Evolutionary conservation across 805 yeast species (phyloP).

Genomic region (Lipomyces sp.): DNA sequence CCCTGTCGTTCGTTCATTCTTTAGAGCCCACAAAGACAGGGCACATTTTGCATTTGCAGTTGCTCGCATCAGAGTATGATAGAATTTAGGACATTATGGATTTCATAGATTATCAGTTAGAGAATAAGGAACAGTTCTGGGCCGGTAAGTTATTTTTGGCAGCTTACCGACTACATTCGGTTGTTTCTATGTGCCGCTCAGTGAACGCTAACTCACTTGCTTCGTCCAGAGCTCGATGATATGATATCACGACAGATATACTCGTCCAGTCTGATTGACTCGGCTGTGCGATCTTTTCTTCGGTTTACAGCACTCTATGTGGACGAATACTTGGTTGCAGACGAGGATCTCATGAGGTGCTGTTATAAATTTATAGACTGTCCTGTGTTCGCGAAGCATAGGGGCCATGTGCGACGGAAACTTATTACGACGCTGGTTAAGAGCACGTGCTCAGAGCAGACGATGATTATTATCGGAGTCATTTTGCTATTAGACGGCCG

Average conservation of each 20-base stretch:
- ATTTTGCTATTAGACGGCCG: slow-evolving; percentile 54
- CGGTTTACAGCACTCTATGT: slow-evolving; percentile 40
- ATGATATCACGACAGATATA: slow-evolving; percentile 54
- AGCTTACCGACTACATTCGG: neutral
- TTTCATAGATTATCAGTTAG: slow-evolving; percentile 42
- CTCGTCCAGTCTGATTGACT: slow-evolving; percentile 44
- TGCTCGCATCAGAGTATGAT: neutral
- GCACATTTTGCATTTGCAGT: neutral
- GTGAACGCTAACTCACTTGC: neutral
- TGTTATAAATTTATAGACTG: slow-evolving; percentile 54
- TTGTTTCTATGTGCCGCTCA: neutral
- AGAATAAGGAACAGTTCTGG: slow-evolving; percentile 44
- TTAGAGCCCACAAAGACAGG: neutral
- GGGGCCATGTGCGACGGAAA: slow-evolving; percentile 50
- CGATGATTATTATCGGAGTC: slow-evolving; percentile 52
- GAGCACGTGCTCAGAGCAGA: slow-evolving; percentile 34
- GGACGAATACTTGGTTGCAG: slow-evolving; percentile 41
- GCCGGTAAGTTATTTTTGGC: slow-evolving; percentile 34
- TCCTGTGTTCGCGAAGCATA: slow-evolving; percentile 59
- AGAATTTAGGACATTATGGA: slow-evolving; percentile 37
- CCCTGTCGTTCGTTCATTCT: neutral
- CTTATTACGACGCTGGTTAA: slow-evolving; percentile 46
- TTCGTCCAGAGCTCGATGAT: slow-evolving; percentile 55
- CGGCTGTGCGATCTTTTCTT: slow-evolving; percentile 40
- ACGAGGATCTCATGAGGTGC: slow-evolving; percentile 50